Base-by-base conservation (phyloP, 805 yeast species). In the Komagataella kurtzmanii region DNA sequence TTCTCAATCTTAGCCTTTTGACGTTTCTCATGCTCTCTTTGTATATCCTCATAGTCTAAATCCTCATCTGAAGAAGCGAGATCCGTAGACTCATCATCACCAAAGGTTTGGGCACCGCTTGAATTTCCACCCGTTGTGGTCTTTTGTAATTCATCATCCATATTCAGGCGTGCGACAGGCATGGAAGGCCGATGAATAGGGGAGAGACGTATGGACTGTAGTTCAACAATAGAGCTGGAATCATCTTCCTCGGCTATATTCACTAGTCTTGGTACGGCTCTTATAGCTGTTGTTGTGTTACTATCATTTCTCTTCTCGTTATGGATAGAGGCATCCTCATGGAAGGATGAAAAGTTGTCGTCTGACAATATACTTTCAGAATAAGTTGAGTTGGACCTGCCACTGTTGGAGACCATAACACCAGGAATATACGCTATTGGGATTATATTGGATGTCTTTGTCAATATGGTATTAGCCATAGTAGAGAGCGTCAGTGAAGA, bases 341-440 rank as follows among this genome's bases (percentile, higher is more conserved):
- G 66, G 56, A 69, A 61, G 54, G 72, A 77, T 36, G 74, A 69
- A 55, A 71, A 71, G 10, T 70, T 63, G 48, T 74, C 68, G 24
- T 67, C 68, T 30, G 40, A 30, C n/a, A 30, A 14, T 30, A 30
- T 30, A 30, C 40, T 30, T 58, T 63, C 24, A 45, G 68, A 55
- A 56, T 76, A 69, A 64, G 75, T 59, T 59, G 72, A 64, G 66
- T 75, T 59, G 59, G 76, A 61, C 60, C 75, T 58, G 61, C 76
- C 57, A 57, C 72, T 70, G 48, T 77, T 74, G 23, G 83, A 71
- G 19, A 80, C 79, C 3, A 89, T 86, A 47, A 89, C 97, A 44
- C 97, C 97, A 0, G 97, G 98, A 54, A 90, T 87, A 62, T 89
- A 90, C 2, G 96, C 96, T 53, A 91, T 84, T 17, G 96, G 96